Conservation (phyloP, 805 yeast species). For the Kodamaea kaohsiungensis region DNA sequence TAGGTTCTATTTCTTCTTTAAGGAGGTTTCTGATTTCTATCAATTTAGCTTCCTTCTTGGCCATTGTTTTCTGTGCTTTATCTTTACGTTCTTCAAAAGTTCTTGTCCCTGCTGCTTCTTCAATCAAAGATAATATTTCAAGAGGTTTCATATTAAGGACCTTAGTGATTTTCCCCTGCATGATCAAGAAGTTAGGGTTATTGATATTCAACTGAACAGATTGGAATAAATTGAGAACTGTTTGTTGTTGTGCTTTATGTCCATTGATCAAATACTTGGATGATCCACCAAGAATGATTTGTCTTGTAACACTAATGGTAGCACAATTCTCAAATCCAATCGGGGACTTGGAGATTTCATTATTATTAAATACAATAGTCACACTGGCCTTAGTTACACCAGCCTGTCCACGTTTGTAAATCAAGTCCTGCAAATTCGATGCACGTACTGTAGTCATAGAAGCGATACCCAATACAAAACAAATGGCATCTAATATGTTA, state of each 20-base stretch:
- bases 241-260: constrained; percentile 92
- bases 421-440: constrained; percentile 86
- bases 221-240: constrained; percentile 87
- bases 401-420: constrained; percentile 96
- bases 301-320: constrained; percentile 89
- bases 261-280: constrained; percentile 93
- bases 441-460: constrained; percentile 96
- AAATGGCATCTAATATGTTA: constrained; percentile 92
- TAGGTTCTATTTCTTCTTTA: constrained; percentile 90
- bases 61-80: constrained; percentile 88
- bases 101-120: constrained; percentile 98
- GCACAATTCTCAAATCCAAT: constrained; percentile 79
- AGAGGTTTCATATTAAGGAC: constrained; percentile 94
- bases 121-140: constrained; percentile 86
- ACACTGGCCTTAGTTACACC: constrained; percentile 97
- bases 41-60: constrained; percentile 83
- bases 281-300: constrained; percentile 85
- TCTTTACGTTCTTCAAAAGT: constrained; percentile 93
- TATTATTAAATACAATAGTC: constrained; percentile 90
- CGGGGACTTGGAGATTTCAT: constrained; percentile 75
- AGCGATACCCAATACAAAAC: constrained; percentile 96
- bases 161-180: constrained; percentile 98
- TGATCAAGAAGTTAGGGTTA: constrained; percentile 93
- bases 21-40: constrained; percentile 72
- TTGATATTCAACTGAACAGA: constrained; percentile 94